Evolutionary conservation across 2,329 filamentous ascomycete genomes (phyloP).

Genomic region (Arthroderma sp.): DNA sequence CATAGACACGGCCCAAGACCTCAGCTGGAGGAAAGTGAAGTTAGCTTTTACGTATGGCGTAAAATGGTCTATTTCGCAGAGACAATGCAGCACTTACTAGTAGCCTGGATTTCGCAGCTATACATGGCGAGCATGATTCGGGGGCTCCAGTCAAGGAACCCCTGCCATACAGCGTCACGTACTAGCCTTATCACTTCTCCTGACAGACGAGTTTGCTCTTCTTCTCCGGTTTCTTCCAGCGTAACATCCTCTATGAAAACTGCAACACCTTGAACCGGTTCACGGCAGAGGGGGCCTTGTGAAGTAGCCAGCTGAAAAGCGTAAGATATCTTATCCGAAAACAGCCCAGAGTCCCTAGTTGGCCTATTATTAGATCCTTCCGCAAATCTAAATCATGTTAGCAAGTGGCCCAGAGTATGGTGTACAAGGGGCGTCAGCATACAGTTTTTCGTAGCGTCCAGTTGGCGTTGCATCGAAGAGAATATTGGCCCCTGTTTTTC

Average conservation of each 20-base stretch:
- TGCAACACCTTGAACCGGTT: constrained; percentile 85
- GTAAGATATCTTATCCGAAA: constrained; percentile 82
- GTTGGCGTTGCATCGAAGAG: constrained; percentile 70
- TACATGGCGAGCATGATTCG: constrained; percentile 97
- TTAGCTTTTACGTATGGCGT: constrained; percentile 7
- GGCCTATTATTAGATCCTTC: constrained; percentile 12
- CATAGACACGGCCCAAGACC: constrained; percentile 89
- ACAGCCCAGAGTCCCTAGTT: constrained; percentile 43
- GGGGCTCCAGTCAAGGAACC: constrained; percentile 90
- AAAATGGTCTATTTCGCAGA: constrained; percentile 10
- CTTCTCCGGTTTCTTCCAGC: constrained; percentile 44
- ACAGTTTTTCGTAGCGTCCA: constrained; percentile 58
- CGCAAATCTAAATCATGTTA: constrained; percentile 5
- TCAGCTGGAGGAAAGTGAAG: constrained; percentile 46
- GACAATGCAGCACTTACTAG: constrained; percentile 54
- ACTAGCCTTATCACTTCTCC: constrained; percentile 87
- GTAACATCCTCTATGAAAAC: constrained; percentile 75
- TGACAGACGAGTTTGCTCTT: constrained; percentile 64
- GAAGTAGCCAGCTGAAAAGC: constrained; percentile 86
- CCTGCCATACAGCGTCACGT: constrained; percentile 68
- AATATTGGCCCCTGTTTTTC: constrained; percentile 74
- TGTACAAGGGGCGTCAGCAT: background rate
- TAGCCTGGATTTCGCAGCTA: constrained; percentile 91
- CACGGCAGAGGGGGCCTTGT: constrained; percentile 81
- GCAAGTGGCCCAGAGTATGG: background rate